Conservation (phyloP, 2,329 filamentous ascomycete genomes). For the Triangularia setosa region DNA sequence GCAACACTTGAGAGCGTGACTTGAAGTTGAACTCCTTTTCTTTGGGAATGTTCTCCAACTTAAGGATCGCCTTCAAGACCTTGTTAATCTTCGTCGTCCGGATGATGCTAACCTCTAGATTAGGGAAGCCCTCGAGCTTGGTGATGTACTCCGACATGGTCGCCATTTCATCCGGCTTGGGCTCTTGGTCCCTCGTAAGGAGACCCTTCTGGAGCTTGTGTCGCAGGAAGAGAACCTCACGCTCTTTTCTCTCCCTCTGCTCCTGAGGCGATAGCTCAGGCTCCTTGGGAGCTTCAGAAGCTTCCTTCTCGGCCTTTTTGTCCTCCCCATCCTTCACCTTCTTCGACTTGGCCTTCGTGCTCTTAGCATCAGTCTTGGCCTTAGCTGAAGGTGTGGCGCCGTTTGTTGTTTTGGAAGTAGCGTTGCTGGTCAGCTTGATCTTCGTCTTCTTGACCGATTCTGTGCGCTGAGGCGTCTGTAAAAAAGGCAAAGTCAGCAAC, state of each 20-base stretch:
- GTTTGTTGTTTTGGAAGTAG: constrained; percentile 66
- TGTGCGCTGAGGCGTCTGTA: constrained; percentile 52
- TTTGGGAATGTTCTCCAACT: constrained; percentile 77
- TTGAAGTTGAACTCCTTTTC: constrained; percentile 92
- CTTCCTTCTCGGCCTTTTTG: constrained; percentile 51
- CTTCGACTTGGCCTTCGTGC: constrained; percentile 41
- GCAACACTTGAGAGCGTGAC: constrained; percentile 69
- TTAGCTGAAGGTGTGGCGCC: constrained; percentile 45
- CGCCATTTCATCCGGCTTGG: constrained; percentile 82
- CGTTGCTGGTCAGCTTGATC: constrained; percentile 62
- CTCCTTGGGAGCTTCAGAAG: constrained; percentile 45
- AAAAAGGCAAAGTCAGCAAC: not conserved
- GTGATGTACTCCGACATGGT: constrained; percentile 71
- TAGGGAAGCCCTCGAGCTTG: constrained; percentile 73
- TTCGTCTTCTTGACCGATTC: constrained; percentile 66
- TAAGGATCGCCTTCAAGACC: constrained; percentile 90
- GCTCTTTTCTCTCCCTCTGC: constrained; percentile 57
- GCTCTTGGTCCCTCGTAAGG: constrained; percentile 74
- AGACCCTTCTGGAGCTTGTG: constrained; percentile 96
- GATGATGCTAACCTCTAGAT: constrained; percentile 87
- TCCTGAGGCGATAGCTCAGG: constrained; percentile 56
- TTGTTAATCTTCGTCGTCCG: constrained; percentile 96
- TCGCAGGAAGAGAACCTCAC: constrained; percentile 84
- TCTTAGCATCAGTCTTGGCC: constrained; percentile 51
- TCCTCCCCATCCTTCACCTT: constrained; percentile 45